phyloP scores from a whole-genome alignment of 768 basidiomycete species.

The Hericium erinaceus region DNA sequence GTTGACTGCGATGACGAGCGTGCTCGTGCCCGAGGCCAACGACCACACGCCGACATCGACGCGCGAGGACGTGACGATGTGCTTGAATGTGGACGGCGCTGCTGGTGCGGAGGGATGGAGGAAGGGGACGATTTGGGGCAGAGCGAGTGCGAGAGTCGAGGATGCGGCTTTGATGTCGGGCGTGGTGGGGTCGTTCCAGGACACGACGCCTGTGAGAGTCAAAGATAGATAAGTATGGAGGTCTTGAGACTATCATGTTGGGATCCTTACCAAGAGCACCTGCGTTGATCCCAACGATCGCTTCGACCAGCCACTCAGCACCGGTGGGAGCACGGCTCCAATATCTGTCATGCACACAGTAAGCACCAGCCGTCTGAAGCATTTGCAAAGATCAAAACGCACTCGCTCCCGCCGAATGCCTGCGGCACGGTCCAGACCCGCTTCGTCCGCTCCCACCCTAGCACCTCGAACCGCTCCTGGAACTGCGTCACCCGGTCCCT shows the following conservation, averaged over 20 bases:
- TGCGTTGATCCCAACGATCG: conserved; percentile 60
- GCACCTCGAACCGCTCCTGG: conserved; percentile 43
- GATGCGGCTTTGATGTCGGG: conserved; percentile 29
- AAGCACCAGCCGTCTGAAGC: neutral
- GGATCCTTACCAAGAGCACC: conserved; percentile 35
- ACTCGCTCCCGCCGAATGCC: conserved; percentile 51
- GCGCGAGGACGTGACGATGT: neutral
- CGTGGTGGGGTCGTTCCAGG: conserved; percentile 35
- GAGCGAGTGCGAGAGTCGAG: conserved; percentile 23
- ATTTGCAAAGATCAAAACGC: neutral
- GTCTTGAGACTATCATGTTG: neutral
- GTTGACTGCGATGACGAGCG: conserved; percentile 7
- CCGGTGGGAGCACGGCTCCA: conserved; percentile 63
- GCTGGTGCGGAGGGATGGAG: conserved; percentile 2
- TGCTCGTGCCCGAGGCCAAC: neutral
- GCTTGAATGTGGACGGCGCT: conserved; percentile 1
- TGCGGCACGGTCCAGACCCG: conserved; percentile 78
- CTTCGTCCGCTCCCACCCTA: conserved; percentile 62
- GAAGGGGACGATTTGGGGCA: conserved; percentile 12
- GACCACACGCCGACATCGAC: conserved; percentile 9
- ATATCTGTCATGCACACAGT: conserved; percentile 27
- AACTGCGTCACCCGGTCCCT: conserved; percentile 60
- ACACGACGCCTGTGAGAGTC: conserved; percentile 18
- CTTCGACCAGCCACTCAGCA: conserved; percentile 58
- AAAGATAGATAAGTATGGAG: too few species aligned